Conservation (phyloP, 768 basidiomycete genomes). For the Rhodotorula graminis region DNA sequence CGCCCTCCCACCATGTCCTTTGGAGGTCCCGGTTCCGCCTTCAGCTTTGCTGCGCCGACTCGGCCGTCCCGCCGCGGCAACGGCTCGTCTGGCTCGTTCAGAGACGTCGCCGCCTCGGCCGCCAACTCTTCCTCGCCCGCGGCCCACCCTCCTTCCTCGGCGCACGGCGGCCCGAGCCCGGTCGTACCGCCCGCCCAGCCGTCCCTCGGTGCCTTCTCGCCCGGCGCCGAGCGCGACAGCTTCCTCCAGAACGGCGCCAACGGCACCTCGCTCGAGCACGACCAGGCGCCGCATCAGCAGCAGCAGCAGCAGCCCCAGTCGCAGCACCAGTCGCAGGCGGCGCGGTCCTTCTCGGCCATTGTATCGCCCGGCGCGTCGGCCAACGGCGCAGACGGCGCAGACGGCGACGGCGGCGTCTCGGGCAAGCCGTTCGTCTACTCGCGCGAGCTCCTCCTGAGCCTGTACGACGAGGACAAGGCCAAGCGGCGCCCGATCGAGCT, state of each 20-base stretch:
- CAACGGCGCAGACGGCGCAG: conserved; percentile 1
- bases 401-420: background rate
- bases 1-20: conserved; percentile 16
- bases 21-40: conserved; percentile 30
- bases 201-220: conserved; percentile 22
- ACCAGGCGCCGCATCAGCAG: too few species aligned
- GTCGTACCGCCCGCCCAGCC: conserved; percentile 26
- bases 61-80: conserved; percentile 22
- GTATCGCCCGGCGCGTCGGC: conserved; percentile 10
- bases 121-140: background rate
- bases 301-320: too few species aligned
- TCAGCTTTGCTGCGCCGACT: conserved; percentile 31
- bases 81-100: conserved; percentile 12
- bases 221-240: background rate
- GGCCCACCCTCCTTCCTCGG: background rate
- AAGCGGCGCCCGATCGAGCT: conserved; percentile 34
- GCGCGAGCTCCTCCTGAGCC: conserved; percentile 34
- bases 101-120: background rate
- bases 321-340: background rate
- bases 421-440: conserved; percentile 38
- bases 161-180: background rate
- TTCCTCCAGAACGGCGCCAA: background rate
- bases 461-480: conserved; percentile 40
- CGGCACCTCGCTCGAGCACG: too few species aligned
- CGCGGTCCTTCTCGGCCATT: conserved; percentile 35